Evolutionary conservation across 208 protist genomes (phyloP), one percentile per base, ranked within the genome.

Genomic region (Phytomonas sp.): DNA sequence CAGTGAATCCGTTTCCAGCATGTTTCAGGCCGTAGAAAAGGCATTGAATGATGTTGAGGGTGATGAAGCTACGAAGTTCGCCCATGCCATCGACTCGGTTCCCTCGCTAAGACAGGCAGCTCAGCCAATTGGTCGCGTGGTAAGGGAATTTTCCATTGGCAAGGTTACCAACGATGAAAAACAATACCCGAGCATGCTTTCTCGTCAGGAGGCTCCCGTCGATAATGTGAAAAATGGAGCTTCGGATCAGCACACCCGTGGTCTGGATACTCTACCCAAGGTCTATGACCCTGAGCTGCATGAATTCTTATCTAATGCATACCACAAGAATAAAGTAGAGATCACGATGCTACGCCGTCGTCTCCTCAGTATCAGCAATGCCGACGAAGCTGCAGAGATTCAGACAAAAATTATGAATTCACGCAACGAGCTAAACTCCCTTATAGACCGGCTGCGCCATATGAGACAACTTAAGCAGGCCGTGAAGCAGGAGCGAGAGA

Each of bases 311-410:
- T 79, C 81, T 29, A 88, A 81, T 67, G 88, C 84, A 32, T 95
- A 93, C 70, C 88, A 94, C 83, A 88, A 89, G 70, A 78, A 79
- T 64, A 93, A 94, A 70, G 88, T 95, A 14, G 88, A 95, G 70
- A 81, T 87, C 59, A 91, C 91, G 34, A 73, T 90, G 49, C 74
- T 94, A 64, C 91, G 91, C 7, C 88, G 86, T 31, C 84, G 86
- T 49, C 67, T 95, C 67, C 72, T 92, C 52, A 81, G 69, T 64
- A 92, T 86, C 29, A 80, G 87, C 60, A 92, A 73, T 70, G 76
- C 84, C 36, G 86, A 92, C 74, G 75, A 83, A 36, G 82, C 79
- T 31, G 80, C 72, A 72, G 70, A 83, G 49, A 63, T 95, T 32
- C 86, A 94, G 75, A 76, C 66, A 31, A 82, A 81, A 64, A 79